These are phyloP conservation scores for Calycina herbarum DNA, from an alignment of 2,329 filamentous ascomycete species.

Conservation along the genomic window DNA sequence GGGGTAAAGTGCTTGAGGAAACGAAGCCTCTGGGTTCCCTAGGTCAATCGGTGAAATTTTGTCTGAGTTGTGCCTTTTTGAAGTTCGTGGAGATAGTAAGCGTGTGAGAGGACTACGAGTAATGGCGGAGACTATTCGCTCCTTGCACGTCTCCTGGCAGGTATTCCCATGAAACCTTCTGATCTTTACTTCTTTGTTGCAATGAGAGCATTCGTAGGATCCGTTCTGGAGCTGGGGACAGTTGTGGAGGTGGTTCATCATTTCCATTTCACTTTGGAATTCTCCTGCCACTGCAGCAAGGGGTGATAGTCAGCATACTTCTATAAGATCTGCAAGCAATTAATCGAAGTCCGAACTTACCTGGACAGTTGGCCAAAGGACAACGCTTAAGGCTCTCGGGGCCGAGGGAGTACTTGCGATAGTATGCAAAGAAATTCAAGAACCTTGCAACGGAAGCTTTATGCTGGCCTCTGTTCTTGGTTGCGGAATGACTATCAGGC, in stretches of 20 bases:
- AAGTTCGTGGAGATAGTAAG: neutral
- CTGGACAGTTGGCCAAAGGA: neutral
- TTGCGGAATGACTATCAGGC: neutral
- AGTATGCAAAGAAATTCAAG: constrained; percentile 2
- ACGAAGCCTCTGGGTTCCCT: neutral
- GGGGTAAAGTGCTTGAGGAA: neutral
- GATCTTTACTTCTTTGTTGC: neutral
- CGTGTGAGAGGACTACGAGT: neutral
- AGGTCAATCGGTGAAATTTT: neutral
- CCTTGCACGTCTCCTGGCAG: neutral
- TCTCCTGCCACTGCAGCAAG: neutral
- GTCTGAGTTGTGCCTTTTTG: neutral
- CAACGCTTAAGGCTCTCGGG: neutral
- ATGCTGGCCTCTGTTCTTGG: neutral
- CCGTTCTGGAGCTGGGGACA: neutral
- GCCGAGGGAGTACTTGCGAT: neutral
- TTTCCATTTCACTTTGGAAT: neutral
- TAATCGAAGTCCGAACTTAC: neutral
- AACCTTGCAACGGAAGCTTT: neutral
- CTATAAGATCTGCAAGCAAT: too few species aligned
- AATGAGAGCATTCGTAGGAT: neutral
- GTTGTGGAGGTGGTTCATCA: neutral
- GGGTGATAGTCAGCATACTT: neutral
- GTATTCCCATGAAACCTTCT: neutral
- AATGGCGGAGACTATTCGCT: neutral